These are phyloP conservation scores for Plasmodium coatneyi DNA, from an alignment of 169 alveolate species.

Conservation along the genomic window DNA sequence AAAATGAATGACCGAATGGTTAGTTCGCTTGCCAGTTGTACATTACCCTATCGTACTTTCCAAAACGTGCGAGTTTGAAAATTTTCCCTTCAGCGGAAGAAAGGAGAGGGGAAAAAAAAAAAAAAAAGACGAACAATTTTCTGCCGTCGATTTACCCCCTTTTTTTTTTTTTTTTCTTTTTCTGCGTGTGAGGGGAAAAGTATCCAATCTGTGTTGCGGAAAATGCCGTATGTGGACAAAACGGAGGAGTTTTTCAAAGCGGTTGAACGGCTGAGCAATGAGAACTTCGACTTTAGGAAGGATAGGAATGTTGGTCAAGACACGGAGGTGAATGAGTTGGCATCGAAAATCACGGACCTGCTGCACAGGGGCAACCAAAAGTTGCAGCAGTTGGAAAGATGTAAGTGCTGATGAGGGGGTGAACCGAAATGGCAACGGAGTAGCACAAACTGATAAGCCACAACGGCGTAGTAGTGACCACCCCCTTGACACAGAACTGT, in stretches of 20 bases:
- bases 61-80: neutral
- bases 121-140: neutral
- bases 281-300: slow-evolving; percentile 36
- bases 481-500: neutral
- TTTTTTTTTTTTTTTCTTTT: neutral
- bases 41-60: neutral
- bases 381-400: slow-evolving; percentile 75
- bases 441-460: too few species aligned
- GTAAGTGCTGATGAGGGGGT: neutral
- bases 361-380: slow-evolving; percentile 76
- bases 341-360: slow-evolving; percentile 78
- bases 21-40: neutral
- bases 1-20: neutral
- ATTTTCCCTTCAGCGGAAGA: neutral
- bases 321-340: slow-evolving; percentile 75
- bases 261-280: slow-evolving; percentile 34
- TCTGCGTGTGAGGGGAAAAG: neutral
- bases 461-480: neutral
- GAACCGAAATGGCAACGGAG: neutral
- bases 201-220: slow-evolving; percentile 11
- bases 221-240: slow-evolving; percentile 68
- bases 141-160: neutral
- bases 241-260: slow-evolving; percentile 63
- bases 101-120: neutral
- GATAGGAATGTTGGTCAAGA: slow-evolving; percentile 49